Evolutionary conservation across 1,139 yeast species (phyloP), one percentile per base, ranked within the genome.

Genomic region (Geotrichum fermentans): DNA sequence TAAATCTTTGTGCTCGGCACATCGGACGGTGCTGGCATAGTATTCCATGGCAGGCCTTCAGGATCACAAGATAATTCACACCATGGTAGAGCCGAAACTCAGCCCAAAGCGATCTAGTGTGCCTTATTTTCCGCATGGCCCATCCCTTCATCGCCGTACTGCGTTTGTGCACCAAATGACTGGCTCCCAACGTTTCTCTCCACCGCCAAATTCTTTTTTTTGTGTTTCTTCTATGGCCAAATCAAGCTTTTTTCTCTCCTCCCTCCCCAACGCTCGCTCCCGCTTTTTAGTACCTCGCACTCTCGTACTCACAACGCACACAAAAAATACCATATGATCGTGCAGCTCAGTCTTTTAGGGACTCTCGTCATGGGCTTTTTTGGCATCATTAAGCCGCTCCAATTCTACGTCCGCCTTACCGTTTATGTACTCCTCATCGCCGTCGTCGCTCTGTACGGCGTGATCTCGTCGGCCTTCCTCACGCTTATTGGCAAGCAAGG

Each of bases 401-500:
- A 68, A 54, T 71, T 68, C 58, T 65, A 63, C 49, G 59, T 65
- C 33, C 62, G 73, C 7, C 48, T 64, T 41, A 33, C 61, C n/a
- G 63, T 67, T 29, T 69, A 68, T 47, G 54, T 63, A 39, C 47
- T 67, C 22, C 51, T 65, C 37, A 53, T 69, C 22, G 55, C 56
- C 4, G 52, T 61, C 14, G 56, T 62, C 47, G 73, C 67, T 13
- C 51, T 63, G 20, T 64, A 65, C 37, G 73, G 68, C 47, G 89
- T 87, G 0, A 51, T 83, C 13, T 84, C 92, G 14, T 88, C 97
- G 1, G 66, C 86, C 2, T 55, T 80, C 11, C 72, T 88, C 50
- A 71, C 88, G 3, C 52, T 88, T 13, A 58, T 82, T 13, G 95
- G 96, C 32, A 85, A 84, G 65, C 81, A 80, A 57, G 82, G 85